Conservation (phyloP, 331 rosid species). For the Malus hybrid region DNA sequence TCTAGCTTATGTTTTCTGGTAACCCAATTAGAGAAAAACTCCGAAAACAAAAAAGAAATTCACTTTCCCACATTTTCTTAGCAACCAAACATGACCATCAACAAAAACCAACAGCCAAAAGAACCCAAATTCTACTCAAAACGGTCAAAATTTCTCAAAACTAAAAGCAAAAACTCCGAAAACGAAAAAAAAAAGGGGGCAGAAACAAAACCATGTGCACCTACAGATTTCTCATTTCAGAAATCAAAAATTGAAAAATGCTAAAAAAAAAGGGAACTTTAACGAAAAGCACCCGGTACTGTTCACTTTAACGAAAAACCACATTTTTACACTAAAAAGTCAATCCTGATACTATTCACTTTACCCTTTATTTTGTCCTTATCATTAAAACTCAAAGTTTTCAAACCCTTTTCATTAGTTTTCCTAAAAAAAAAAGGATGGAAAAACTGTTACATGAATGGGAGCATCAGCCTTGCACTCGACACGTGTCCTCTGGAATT, state of each 20-base stretch:
- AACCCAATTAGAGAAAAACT: background rate
- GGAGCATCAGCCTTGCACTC: slow-evolving; percentile 84
- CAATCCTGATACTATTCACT: no score
- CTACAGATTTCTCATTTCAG: background rate
- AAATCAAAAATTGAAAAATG: background rate
- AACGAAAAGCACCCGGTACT: no score
- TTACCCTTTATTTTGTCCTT: no score
- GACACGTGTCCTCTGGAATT: slow-evolving; percentile 63
- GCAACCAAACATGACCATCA: background rate
- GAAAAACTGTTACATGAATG: slow-evolving; percentile 35
- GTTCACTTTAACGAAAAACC: no score
- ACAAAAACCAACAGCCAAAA: background rate
- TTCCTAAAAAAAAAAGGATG: background rate
- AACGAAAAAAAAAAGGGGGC: background rate
- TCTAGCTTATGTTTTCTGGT: background rate
- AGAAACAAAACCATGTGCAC: background rate
- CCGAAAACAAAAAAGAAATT: background rate
- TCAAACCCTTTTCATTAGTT: no score
- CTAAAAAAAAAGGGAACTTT: background rate
- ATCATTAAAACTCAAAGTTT: no score
- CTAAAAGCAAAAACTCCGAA: background rate
- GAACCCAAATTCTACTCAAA: background rate
- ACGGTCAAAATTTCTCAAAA: background rate
- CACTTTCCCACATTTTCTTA: background rate
- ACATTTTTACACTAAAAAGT: no score